Conservation (phyloP, 345 rosid genomes). For the Brassica napus region DNA sequence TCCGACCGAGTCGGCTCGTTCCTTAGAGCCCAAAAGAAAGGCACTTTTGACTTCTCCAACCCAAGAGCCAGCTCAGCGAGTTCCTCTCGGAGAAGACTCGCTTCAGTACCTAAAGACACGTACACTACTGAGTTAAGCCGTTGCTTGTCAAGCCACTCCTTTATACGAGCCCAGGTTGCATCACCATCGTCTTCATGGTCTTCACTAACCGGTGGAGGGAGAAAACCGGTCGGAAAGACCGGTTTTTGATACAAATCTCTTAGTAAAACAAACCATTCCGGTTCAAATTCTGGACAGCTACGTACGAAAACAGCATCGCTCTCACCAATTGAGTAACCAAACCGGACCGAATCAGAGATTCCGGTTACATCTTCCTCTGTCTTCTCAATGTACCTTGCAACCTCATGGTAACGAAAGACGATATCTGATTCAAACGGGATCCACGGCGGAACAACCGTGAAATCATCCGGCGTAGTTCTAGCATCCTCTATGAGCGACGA, state of each 20-base stretch:
- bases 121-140: slow-evolving; percentile 45
- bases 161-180: slow-evolving; percentile 34
- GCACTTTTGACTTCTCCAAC: slow-evolving; percentile 45
- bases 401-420: slow-evolving; percentile 47
- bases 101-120: slow-evolving; percentile 55
- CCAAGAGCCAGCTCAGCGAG: slow-evolving; percentile 47
- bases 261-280: slow-evolving; percentile 54
- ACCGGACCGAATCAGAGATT: slow-evolving; percentile 48
- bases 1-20: slow-evolving; percentile 21
- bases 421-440: slow-evolving; percentile 45
- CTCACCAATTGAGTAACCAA: slow-evolving; percentile 36
- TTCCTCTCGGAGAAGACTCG: slow-evolving; percentile 36
- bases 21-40: slow-evolving; percentile 54
- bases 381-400: slow-evolving; percentile 45
- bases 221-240: slow-evolving; percentile 49
- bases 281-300: slow-evolving; percentile 49
- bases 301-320: slow-evolving; percentile 49
- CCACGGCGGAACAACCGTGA: slow-evolving; percentile 50
- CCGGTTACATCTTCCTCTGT: slow-evolving; percentile 45
- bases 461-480: slow-evolving; percentile 46
- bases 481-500: slow-evolving; percentile 12
- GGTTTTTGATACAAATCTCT: slow-evolving; percentile 40
- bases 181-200: slow-evolving; percentile 3
- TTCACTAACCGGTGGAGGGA: slow-evolving; percentile 38
- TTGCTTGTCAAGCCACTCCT: slow-evolving; percentile 48